These are phyloP conservation scores for Lactarius indigo DNA, from an alignment of 768 basidiomycete species.

Conservation along the genomic window DNA sequence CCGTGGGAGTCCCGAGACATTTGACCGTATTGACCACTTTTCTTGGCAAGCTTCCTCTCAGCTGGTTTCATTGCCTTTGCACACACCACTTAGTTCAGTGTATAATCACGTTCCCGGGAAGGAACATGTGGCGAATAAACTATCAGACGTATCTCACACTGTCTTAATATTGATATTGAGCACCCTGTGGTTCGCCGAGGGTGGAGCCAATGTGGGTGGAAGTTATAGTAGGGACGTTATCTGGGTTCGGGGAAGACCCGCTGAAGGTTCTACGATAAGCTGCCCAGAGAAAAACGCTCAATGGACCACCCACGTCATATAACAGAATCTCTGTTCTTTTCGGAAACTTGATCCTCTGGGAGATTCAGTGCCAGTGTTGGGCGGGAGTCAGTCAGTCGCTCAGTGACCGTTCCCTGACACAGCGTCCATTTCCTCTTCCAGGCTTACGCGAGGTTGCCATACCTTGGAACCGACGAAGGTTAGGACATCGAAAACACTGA, in stretches of 20 bases:
- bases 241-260: not conserved
- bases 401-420: not conserved
- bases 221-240: not conserved
- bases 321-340: not conserved
- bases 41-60: too few relatives aligned
- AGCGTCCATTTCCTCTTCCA: not conserved
- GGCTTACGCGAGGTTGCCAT: not conserved
- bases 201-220: not conserved
- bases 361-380: not conserved
- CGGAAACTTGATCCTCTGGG: not conserved
- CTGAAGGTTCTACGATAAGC: too few relatives aligned
- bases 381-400: too few relatives aligned
- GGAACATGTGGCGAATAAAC: too few relatives aligned
- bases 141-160: not conserved
- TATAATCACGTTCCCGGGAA: too few relatives aligned
- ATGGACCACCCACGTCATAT: not conserved
- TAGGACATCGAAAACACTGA: not conserved
- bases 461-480: not conserved
- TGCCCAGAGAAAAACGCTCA: not conserved
- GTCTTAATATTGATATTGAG: not conserved
- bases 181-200: not conserved
- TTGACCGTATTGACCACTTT: too few relatives aligned
- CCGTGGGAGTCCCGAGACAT: too few relatives aligned
- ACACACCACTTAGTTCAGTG: too few relatives aligned
- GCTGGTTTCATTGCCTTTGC: too few relatives aligned